phyloP scores from a whole-genome alignment of 768 basidiomycete species.

The Plicaturopsis crispa region DNA sequence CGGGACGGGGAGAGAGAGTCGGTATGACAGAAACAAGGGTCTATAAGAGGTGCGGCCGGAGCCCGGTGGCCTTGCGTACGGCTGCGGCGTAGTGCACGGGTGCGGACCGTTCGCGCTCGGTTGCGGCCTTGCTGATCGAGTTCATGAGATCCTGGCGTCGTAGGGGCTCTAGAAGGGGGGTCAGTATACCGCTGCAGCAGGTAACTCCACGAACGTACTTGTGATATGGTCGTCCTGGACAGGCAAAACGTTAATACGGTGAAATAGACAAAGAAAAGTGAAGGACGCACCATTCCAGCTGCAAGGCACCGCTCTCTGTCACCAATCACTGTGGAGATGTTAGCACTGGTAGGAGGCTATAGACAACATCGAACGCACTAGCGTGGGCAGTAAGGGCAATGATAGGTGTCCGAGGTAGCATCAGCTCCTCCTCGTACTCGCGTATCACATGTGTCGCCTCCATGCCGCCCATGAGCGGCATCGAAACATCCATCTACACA shows the following conservation, averaged over 20 bases:
- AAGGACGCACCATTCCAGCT: constrained; percentile 33
- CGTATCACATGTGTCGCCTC: constrained; percentile 94
- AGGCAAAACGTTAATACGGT: background rate
- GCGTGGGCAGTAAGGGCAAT: constrained; percentile 97
- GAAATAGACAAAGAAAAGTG: background rate
- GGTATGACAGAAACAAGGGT: too few species aligned
- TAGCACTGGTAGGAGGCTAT: background rate
- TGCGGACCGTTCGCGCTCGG: too few species aligned
- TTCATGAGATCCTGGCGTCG: constrained; percentile 75
- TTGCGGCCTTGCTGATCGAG: constrained; percentile 73
- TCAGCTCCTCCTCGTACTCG: constrained; percentile 68
- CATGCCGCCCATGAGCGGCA: constrained; percentile 99
- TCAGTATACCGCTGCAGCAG: constrained; percentile 4
- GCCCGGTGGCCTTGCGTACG: too few species aligned
- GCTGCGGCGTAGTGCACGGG: too few species aligned
- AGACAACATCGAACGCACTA: constrained; percentile 48
- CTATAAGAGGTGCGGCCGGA: too few species aligned
- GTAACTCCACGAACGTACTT: constrained; percentile 39
- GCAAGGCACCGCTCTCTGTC: constrained; percentile 66
- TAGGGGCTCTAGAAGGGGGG: constrained; percentile 50
- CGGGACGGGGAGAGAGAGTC: too few species aligned
- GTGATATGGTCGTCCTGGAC: constrained; percentile 68
- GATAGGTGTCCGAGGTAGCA: constrained; percentile 75
- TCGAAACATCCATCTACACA: constrained; percentile 90
- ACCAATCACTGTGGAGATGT: constrained; percentile 66